Percentiles rank a stretch among this genome's conserved stretches.
These are phyloP conservation scores for Erythrobasidium hasegawianum DNA, from an alignment of 1,284 basidiomycete genomes.

Conservation along the genomic window DNA sequence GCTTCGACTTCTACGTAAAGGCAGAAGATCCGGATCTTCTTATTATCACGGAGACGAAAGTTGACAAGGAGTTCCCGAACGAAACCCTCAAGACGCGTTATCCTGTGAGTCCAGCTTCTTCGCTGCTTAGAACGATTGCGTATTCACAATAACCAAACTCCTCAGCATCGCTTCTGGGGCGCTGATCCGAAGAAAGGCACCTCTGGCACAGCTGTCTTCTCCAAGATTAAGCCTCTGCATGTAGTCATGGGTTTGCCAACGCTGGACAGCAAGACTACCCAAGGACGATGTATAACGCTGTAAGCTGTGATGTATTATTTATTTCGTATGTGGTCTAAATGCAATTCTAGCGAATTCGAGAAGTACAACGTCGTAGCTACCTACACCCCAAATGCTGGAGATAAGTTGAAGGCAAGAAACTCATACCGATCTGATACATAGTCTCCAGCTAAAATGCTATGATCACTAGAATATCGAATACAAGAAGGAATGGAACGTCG, in stretches of 20 bases:
- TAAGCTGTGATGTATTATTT: no score
- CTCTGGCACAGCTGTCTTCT: slow-evolving; percentile 75
- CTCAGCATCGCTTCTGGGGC: slow-evolving; percentile 62
- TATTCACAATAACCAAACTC: not conserved
- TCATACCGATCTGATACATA: not conserved
- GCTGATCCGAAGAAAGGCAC: slow-evolving; percentile 66
- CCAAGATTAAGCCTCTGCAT: slow-evolving; percentile 68
- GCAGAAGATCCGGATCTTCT: slow-evolving; percentile 77
- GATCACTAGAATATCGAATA: slow-evolving; percentile 60
- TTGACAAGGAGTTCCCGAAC: slow-evolving; percentile 43
- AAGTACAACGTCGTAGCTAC: slow-evolving; percentile 70
- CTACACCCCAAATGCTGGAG: slow-evolving; percentile 78
- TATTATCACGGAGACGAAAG: slow-evolving; percentile 77
- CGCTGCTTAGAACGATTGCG: not conserved
- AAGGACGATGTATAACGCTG: slow-evolving; percentile 33
- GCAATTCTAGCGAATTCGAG: slow-evolving; percentile 58
- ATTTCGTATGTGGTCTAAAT: not conserved
- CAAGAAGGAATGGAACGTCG: slow-evolving; percentile 70
- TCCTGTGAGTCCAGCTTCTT: slow-evolving; percentile 27
- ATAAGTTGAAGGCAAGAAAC: slow-evolving; percentile 63
- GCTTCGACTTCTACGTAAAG: slow-evolving; percentile 71
- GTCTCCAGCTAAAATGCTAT: not conserved
- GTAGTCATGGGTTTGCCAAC: slow-evolving; percentile 65
- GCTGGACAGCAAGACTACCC: slow-evolving; percentile 20
- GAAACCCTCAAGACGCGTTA: slow-evolving; percentile 38